Conservation (phyloP, 345 rosid genomes). For the Microcos paniculata region DNA sequence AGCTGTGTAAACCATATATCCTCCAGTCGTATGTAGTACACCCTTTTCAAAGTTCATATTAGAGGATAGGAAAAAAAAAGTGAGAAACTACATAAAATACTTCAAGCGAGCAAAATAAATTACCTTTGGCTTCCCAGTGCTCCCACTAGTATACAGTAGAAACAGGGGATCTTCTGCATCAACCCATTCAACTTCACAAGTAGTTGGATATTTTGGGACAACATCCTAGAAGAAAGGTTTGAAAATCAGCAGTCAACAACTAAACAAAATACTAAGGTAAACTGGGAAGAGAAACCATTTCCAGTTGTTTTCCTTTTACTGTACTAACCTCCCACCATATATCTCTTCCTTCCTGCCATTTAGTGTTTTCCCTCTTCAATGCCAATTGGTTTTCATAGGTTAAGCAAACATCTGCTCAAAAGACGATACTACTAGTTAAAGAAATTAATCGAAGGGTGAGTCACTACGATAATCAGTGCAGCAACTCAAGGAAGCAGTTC, state of each 20-base stretch:
- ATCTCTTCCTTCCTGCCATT: slow-evolving; percentile 88
- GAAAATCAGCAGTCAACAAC: slow-evolving; percentile 15
- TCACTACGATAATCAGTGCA: neutral
- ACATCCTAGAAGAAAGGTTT: slow-evolving; percentile 55
- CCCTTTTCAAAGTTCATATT: slow-evolving; percentile 53
- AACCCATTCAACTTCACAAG: slow-evolving; percentile 94
- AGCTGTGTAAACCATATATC: slow-evolving; percentile 95
- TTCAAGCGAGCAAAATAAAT: slow-evolving; percentile 7
- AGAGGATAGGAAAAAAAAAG: slow-evolving; percentile 18
- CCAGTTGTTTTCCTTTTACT: slow-evolving; percentile 2
- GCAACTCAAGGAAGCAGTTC: neutral
- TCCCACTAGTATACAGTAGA: slow-evolving; percentile 95
- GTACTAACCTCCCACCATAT: slow-evolving; percentile 96
- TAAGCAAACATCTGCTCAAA: slow-evolving; percentile 61
- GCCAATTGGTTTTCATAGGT: slow-evolving; percentile 76
- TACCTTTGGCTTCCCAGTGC: slow-evolving; percentile 99
- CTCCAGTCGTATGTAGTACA: slow-evolving; percentile 97
- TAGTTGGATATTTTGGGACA: slow-evolving; percentile 71
- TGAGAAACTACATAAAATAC: neutral
- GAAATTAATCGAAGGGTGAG: neutral
- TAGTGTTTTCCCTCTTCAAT: slow-evolving; percentile 67
- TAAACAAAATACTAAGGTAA: neutral
- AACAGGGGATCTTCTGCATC: slow-evolving; percentile 99
- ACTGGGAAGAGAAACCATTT: neutral
- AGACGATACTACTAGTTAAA: slow-evolving; percentile 13